Conservation (phyloP, 1,284 basidiomycete species). For the Malassezia arunalokei region DNA sequence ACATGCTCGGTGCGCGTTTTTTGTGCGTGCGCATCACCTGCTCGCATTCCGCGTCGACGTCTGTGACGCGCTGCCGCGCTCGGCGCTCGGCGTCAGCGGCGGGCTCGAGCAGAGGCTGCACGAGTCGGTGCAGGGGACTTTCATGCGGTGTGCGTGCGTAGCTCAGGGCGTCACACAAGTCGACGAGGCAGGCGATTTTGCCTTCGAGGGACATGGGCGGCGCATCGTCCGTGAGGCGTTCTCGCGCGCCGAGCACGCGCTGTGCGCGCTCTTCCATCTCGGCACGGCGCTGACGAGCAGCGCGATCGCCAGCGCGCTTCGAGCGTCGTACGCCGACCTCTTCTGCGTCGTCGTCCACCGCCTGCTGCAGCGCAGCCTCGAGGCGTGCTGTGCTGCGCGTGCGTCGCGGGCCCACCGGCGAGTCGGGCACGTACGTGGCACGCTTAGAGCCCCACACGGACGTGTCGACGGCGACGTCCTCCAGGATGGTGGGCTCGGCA, state of each 20-base stretch:
- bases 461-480: constrained; percentile 1
- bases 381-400: constrained; percentile 13
- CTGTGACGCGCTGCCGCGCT: background rate
- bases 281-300: background rate
- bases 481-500: background rate
- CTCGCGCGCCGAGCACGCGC: background rate
- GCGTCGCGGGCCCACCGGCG: constrained; percentile 2
- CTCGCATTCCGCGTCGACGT: background rate
- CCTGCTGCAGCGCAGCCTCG: background rate
- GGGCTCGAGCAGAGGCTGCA: constrained; percentile 5
- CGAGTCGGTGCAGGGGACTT: constrained; percentile 1
- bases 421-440: background rate
- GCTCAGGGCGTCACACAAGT: constrained; percentile 7
- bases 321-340: constrained; percentile 5
- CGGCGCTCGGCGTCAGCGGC: background rate
- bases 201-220: constrained; percentile 7
- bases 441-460: background rate
- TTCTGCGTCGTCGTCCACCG: background rate
- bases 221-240: background rate
- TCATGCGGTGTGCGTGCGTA: background rate
- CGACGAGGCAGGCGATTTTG: constrained; percentile 9
- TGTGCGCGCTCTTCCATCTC: constrained; percentile 3
- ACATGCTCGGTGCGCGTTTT: constrained; percentile 6
- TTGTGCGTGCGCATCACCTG: constrained; percentile 5
- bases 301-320: constrained; percentile 5